A percentile compares a stretch with the other conserved stretches of the same genome.
Conservation (phyloP, 2,329 filamentous ascomycete species). For the Claviceps capensis region DNA sequence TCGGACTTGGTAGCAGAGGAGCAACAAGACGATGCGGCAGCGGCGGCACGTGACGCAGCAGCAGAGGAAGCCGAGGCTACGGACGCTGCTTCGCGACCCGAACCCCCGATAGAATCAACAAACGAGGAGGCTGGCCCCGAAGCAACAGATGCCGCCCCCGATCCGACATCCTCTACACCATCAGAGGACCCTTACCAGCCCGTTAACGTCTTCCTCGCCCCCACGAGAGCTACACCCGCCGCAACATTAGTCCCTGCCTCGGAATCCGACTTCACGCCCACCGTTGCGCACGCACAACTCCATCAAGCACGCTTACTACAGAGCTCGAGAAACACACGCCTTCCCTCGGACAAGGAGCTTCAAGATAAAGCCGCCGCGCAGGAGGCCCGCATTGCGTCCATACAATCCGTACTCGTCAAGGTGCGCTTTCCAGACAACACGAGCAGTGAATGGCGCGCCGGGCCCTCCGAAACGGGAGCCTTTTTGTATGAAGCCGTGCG, state of each 20-base stretch:
- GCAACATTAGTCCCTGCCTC: conserved; percentile 55
- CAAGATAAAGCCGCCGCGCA: conserved; percentile 54
- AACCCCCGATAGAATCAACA: conserved; percentile 6
- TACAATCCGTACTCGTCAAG: conserved; percentile 59
- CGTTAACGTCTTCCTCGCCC: conserved; percentile 65
- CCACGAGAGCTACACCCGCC: conserved; percentile 57
- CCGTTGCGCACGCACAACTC: conserved; percentile 59
- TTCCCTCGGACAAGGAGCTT: conserved; percentile 73
- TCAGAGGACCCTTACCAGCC: conserved; percentile 28
- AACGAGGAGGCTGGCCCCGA: conserved; percentile 8
- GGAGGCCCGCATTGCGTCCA: conserved; percentile 48
- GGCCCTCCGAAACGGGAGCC: conserved; percentile 51
- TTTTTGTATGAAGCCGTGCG: conserved; percentile 64
- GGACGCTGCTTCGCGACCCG: conserved; percentile 1
- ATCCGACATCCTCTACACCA: conserved; percentile 3
- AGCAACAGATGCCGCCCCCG: background rate
- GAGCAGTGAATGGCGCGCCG: conserved; percentile 59
- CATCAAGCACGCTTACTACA: conserved; percentile 56
- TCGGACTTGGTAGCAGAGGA: background rate
- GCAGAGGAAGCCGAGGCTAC: background rate
- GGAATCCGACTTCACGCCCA: conserved; percentile 65
- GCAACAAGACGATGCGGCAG: conserved; percentile 11
- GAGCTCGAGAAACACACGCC: conserved; percentile 55
- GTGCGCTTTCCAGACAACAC: conserved; percentile 82
- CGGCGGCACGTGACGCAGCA: conserved; percentile 10